Percentiles rank a stretch among this genome's conserved stretches.
Evolutionary conservation across 371 early-diverging fungal genomes (phyloP).

Genomic region (Mortierella sp.): DNA sequence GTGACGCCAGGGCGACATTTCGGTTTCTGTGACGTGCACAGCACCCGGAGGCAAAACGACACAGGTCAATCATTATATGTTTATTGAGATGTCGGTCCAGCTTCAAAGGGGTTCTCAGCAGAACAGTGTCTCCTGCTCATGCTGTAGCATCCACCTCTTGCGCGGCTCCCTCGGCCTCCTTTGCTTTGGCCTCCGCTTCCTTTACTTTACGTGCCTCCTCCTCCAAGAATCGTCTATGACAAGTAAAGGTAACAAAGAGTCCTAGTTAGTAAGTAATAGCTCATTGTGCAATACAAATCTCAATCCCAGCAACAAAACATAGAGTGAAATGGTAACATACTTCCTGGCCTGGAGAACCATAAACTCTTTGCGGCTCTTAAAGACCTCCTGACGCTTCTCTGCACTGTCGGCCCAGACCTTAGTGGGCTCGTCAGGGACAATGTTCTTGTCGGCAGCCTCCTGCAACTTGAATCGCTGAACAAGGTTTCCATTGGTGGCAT

Average conservation of each 20-base stretch:
- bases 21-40: conserved; percentile 6
- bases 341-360: conserved; percentile 92
- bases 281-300: no score
- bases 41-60: background rate
- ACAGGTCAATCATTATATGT: no score
- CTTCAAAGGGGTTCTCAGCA: background rate
- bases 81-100: no score
- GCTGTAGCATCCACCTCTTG: conserved; percentile 38
- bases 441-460: conserved; percentile 51
- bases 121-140: conserved; percentile 8
- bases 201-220: conserved; percentile 46
- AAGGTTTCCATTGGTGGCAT: conserved; percentile 61
- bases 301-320: background rate
- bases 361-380: conserved; percentile 87
- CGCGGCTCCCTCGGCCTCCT: conserved; percentile 29
- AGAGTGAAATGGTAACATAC: conserved; percentile 35
- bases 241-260: background rate
- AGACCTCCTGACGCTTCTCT: conserved; percentile 80
- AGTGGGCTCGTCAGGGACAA: conserved; percentile 70
- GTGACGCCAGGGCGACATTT: conserved; percentile 1
- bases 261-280: background rate
- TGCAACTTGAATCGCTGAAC: conserved; percentile 69
- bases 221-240: conserved; percentile 43
- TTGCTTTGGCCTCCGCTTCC: conserved; percentile 32
- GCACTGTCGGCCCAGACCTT: conserved; percentile 86